Base-by-base conservation (phyloP, 2,329 filamentous ascomycete species). In the Metarhizium guizhouense region DNA sequence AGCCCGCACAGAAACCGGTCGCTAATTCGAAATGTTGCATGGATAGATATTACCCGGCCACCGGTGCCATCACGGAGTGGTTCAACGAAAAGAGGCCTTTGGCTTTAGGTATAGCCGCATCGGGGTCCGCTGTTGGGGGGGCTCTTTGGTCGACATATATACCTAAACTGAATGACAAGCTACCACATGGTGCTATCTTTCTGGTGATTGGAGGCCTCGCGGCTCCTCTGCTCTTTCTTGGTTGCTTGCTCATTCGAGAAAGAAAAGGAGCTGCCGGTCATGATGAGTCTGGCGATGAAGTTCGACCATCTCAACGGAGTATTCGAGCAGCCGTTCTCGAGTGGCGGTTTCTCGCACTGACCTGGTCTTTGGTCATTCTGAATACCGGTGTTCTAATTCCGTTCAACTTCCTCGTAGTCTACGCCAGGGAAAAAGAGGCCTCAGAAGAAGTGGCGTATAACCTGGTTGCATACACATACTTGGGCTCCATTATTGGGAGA, bases 401-500 rank as follows among this genome's bases (percentile, higher is more conserved):
- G 0, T 69, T 66, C 52, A 62, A 61, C 49, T 69, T 62, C 58
- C 65, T 70, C 6, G n/a, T 20, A 6, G 36, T n/a, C 18, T 32
- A 43, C 20, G 43, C 45, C 13, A 16, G 30, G 14, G 18, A 43
- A 25, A 20, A 13, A 11, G 45, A 18, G 4, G 25, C 4, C 25
- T 14, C 11, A 8, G 45, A 13, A 5, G 6, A 30, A 2, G 8
- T n/a, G 8, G 7, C 45, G 13, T n/a, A 29, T 30, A 29, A 11
- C 60, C 73, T 86, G 40, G 72, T 86, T 6, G 73, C 82, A 8
- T 79, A 87, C 58, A 74, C 85, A 61, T 86, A 86, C 63, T 76
- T 76, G 0, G 80, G 80, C 13, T 81, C 78, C 1, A 70, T 76
- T 8, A 66, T 77, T 29, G 80, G 81, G 4, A 76, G 80, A 45